Conservation (phyloP, 805 yeast genomes). For the Lachancea sp. region DNA sequence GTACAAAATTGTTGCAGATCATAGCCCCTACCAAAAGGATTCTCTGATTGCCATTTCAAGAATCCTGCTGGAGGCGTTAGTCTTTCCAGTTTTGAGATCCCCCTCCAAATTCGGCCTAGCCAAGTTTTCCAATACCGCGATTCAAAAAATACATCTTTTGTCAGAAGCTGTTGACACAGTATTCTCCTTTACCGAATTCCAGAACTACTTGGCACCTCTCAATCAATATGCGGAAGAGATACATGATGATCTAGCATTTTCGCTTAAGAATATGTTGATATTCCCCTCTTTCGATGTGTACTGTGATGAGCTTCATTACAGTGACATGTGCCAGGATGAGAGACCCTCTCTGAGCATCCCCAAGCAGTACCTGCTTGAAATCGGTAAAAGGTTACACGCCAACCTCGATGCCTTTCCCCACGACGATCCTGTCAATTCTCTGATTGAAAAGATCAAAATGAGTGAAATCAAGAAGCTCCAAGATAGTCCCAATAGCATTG, state of each 20-base stretch:
- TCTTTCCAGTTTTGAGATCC: constrained; percentile 20
- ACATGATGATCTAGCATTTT: constrained; percentile 21
- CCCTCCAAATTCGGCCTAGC: constrained; percentile 20
- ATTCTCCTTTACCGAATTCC: constrained; percentile 24
- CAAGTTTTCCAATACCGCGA: constrained; percentile 1
- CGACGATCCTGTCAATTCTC: constrained; percentile 50
- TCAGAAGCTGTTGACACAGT: constrained; percentile 20
- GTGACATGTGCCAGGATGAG: constrained; percentile 23
- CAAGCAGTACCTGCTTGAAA: constrained; percentile 41
- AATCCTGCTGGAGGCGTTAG: constrained; percentile 23
- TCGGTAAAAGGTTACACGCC: constrained; percentile 39
- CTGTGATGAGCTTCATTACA: constrained; percentile 26
- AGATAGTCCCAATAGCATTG: constrained; percentile 14
- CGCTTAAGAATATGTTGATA: constrained; percentile 21
- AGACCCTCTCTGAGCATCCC: constrained; percentile 42
- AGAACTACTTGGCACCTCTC: constrained; percentile 29
- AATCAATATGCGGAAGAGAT: constrained; percentile 31
- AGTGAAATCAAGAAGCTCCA: constrained; percentile 13
- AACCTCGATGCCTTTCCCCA: constrained; percentile 39
- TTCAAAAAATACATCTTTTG: constrained; percentile 17
- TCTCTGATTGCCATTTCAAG: constrained; percentile 53
- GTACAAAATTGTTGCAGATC: constrained; percentile 34
- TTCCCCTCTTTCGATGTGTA: constrained; percentile 28
- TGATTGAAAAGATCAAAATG: constrained; percentile 38
- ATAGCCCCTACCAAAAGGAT: constrained; percentile 55